These are phyloP conservation scores for Xanthoconium separans DNA, from an alignment of 1,284 basidiomycete genomes.

Conservation along the genomic window DNA sequence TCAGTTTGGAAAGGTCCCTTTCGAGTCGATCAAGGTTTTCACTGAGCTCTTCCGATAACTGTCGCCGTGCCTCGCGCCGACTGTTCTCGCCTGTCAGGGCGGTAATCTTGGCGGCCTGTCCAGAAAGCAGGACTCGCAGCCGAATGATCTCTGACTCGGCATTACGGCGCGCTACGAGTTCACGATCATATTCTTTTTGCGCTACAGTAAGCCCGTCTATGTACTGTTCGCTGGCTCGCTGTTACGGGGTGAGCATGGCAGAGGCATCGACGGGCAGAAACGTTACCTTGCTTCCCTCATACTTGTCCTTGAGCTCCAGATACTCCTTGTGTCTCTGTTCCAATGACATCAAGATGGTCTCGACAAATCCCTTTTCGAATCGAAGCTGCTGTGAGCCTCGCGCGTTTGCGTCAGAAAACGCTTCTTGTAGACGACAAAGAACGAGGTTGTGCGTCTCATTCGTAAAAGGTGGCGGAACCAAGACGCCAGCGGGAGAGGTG, in stretches of 20 bases:
- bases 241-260: constrained; percentile 7
- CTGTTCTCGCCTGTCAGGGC: constrained; percentile 78
- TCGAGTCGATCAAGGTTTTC: constrained; percentile 79
- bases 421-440: constrained; percentile 54
- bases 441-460: constrained; percentile 49
- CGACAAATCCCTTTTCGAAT: constrained; percentile 75
- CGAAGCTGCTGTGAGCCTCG: constrained; percentile 63
- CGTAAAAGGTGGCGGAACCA: constrained; percentile 28
- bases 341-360: constrained; percentile 68
- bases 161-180: constrained; percentile 83
- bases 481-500: constrained; percentile 41
- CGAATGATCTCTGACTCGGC: constrained; percentile 90
- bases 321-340: constrained; percentile 68
- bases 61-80: constrained; percentile 75
- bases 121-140: constrained; percentile 81
- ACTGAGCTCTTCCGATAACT: constrained; percentile 77
- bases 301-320: constrained; percentile 67
- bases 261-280: not conserved
- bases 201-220: constrained; percentile 91
- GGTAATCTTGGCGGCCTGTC: constrained; percentile 85
- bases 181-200: constrained; percentile 90
- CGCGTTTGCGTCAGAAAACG: constrained; percentile 63
- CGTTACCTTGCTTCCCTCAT: constrained; percentile 83
- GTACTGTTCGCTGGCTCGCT: constrained; percentile 88
- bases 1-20: constrained; percentile 83